Evolutionary conservation across 192 early-diverging fungal species (phyloP), one percentile per base, ranked within the genome.

Genomic region (Gryganskiella cystojenkinii): DNA sequence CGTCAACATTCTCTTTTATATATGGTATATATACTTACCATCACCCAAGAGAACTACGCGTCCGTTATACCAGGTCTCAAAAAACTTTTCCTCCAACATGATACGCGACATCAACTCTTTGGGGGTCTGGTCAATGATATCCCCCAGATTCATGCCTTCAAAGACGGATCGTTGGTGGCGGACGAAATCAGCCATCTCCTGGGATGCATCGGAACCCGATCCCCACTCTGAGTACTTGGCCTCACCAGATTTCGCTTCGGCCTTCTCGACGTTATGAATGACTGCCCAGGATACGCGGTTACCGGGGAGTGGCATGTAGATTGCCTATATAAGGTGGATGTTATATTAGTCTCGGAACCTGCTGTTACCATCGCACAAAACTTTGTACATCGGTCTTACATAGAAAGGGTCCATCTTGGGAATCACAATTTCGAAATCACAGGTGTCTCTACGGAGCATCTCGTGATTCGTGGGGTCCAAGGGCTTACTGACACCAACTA

Each of bases 401-500:
- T 78, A 78, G 50, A 78, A 78, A 31, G 74, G 74, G 15, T 78
- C 74, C 11, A 28, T 59, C 61, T 78, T 68, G 5, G 74, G 74
- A 53, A 78, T 69, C 35, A 78, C 74, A 55, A 78, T 78, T 56
- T 78, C 74, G 42, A 78, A 78, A 34, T 78, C 74, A 49, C 61
- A 53, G 30, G 53, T 67, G 14, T 78, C 55, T 15, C 67, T 34
- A 8, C 53, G 60, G 30, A 78, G 54, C 49, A 78, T 54, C 61
- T 78, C 67, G 24, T 69, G 61, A 1, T 69, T 65, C 22, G 46
- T 53, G 27, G 74, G 66, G 40, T 78, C 66, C 52, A 78, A 64
- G 31, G 74, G 74, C 14, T 64, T 54, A 25, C 65, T 78, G 13
- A 78, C 74, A 7, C 74, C 74, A 4, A 78, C 74, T 69, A 64